Base-by-base conservation (phyloP, 1,284 basidiomycete species). In the Crocinoboletus sp. region DNA sequence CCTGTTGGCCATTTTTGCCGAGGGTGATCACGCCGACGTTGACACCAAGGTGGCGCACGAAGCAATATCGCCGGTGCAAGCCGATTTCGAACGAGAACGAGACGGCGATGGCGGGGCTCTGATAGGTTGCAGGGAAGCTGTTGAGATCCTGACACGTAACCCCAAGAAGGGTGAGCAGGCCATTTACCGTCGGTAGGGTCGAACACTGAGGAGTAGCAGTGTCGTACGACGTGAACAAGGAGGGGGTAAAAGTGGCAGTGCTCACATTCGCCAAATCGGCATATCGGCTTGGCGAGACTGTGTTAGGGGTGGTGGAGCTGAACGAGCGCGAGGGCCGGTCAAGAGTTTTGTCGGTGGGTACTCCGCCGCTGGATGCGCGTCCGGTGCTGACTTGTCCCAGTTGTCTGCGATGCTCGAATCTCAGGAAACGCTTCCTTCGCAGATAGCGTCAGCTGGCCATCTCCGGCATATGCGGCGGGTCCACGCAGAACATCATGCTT, bases 221-320 rank as follows among this genome's bases (percentile, higher is more conserved):
- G 25, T 93, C 91, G 0, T 95, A 90, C 66, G 93, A 96, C 66
- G 91, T 96, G 48, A 86, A 83, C 58, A 94, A 95, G 69, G 89
- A 94, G 38, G 90, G 88, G 0, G 77, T 87, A 39, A 80, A 83
- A 33, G 90, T 95, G 41, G 92, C 93, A 2, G 82, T 89, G 22
- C 67, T 96, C n/a, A 94, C 92, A 0, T 87, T 96, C 51, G 80
- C 88, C 31, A 96, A 95, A 68, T 84, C 84, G 30, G 86, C 87
- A 2, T 95, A 90, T 65, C 70, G 94, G 17, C 76, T 95, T 0
- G 93, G 93, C 4, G 94, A 96, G 68, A 93, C 90, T 0, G 81
- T 95, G 22, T 68, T 84, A 27, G 93, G 92, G 4, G 82, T 92
- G 0, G 82, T 96, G n/a, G 84, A 89, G 56, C 65, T 95, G 50